Percentiles rank a stretch among this genome's conserved stretches.
phyloP scores from a whole-genome alignment of 805 yeast species.

The Starmerella scarabaei region DNA sequence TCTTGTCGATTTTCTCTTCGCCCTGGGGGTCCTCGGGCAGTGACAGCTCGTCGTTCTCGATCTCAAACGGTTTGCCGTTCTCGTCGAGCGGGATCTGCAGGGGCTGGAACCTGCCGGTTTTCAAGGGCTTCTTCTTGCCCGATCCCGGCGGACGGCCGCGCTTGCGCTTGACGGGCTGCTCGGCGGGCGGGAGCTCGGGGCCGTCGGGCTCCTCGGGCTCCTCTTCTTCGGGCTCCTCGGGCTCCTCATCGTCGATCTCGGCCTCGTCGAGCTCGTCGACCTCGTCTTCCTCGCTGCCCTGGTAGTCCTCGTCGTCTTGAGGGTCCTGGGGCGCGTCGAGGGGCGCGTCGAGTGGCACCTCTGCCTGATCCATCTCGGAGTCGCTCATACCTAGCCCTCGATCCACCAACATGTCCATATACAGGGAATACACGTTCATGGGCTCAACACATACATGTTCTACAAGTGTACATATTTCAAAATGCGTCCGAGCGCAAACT shows the following conservation, averaged over 20 bases:
- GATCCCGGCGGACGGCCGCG: slow-evolving; percentile 24
- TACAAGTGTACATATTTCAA: no score
- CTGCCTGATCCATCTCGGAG: not conserved
- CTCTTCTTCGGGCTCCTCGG: slow-evolving; percentile 5
- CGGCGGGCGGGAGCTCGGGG: slow-evolving; percentile 8
- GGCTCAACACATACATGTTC: no score
- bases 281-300: slow-evolving; percentile 10
- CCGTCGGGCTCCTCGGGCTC: slow-evolving; percentile 6
- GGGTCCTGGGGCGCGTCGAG: no score
- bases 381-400: slow-evolving; percentile 1
- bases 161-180: slow-evolving; percentile 17
- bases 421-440: no score
- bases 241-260: slow-evolving; percentile 8
- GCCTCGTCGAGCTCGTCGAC: slow-evolving; percentile 14
- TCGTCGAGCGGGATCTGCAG: slow-evolving; percentile 40
- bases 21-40: slow-evolving; percentile 71
- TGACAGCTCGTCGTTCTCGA: slow-evolving; percentile 64
- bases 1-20: slow-evolving; percentile 50
- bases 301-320: slow-evolving; percentile 13
- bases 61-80: slow-evolving; percentile 50
- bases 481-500: no score
- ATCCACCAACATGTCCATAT: no score
- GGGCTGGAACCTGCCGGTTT: slow-evolving; percentile 16
- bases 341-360: slow-evolving; percentile 3
- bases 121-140: slow-evolving; percentile 14